Conservation (phyloP, 768 basidiomycete species). For the Termitomyces sp. region DNA sequence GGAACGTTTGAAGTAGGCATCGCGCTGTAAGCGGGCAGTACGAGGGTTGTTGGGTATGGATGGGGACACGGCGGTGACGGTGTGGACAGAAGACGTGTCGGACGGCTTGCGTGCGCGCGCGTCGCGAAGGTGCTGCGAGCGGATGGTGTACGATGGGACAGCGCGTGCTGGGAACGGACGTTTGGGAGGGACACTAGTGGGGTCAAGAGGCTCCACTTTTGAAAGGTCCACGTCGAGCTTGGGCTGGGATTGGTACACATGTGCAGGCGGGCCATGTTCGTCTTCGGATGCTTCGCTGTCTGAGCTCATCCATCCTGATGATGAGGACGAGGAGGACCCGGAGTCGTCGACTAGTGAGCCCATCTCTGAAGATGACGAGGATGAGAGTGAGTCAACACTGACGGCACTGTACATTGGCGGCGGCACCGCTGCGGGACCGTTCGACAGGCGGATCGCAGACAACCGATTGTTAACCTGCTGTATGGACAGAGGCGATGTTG, state of each 20-base stretch:
- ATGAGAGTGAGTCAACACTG: slow-evolving; percentile 33
- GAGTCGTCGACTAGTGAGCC: slow-evolving; percentile 61
- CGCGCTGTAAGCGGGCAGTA: slow-evolving; percentile 7
- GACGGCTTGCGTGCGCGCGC: slow-evolving; percentile 37
- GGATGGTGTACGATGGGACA: slow-evolving; percentile 37
- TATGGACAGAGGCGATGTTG: slow-evolving; percentile 54
- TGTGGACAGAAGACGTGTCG: slow-evolving; percentile 47
- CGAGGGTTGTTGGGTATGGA: slow-evolving; percentile 14
- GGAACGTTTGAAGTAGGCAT: slow-evolving; percentile 18
- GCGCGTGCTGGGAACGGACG: slow-evolving; percentile 43
- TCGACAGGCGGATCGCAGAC: slow-evolving; percentile 36
- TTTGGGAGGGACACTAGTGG: slow-evolving; percentile 20
- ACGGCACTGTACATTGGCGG: slow-evolving; percentile 38
- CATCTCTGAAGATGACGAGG: slow-evolving; percentile 49
- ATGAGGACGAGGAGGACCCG: slow-evolving; percentile 52
- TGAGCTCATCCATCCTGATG: slow-evolving; percentile 48
- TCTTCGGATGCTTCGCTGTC: slow-evolving; percentile 42
- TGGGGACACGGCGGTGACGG: slow-evolving; percentile 31
- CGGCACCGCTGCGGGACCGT: slow-evolving; percentile 15
- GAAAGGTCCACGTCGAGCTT: slow-evolving; percentile 19
- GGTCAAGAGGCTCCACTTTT: slow-evolving; percentile 14
- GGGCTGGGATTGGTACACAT: slow-evolving; percentile 25
- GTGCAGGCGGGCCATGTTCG: slow-evolving; percentile 20
- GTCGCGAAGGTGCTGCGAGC: slow-evolving; percentile 20
- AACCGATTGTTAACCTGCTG: slow-evolving; percentile 33